Base-by-base conservation (phyloP, 192 early-diverging fungal genomes). In the Podila horticola region DNA sequence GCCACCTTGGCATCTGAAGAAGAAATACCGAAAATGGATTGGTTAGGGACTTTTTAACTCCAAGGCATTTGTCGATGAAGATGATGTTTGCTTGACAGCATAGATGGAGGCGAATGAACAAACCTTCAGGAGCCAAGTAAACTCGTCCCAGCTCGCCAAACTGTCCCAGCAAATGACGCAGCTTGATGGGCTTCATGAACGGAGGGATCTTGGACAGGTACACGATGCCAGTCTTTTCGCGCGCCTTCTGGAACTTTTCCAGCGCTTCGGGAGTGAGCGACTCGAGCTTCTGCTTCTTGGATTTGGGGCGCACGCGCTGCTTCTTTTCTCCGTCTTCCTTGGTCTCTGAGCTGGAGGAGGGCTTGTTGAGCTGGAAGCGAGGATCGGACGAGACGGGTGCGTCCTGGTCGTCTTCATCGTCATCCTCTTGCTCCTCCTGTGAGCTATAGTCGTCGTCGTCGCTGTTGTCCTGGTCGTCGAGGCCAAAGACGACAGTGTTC, bases 191-290 rank as follows among this genome's bases (percentile, higher is more conserved):
- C 69, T 93, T 93, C 97, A 98, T 98, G 83, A 95, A 97, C 15
- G 94, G 96, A 20, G 98, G 98, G 17, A 99, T 84, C 20, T 93
- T 86, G 19, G 96, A 96, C 60, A 99, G 82, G 83, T 99, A 99
- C 29, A 94, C 87, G 12, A 99, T 91, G 9, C 98, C 98, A 0
- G 94, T 93, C 58, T 88, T 88, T 51, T 94, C 89, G 13, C 91
- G 84, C 22, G 87, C 92, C 38, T 82, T 71, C 75, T 93, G 83
- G 83, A 93, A 92, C 63, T 91, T 86, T 34, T 84, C 79, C 8
- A 96, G 74, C 24, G 87, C 87, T 50, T 82, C 84, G 0, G 86
- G 79, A 4, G 90, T 89, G 51, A 96, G 69, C 4, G 92, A 90
- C 68, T 92, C 90, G 26, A 91, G 71, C 24, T 86, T 83, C 22